Evolutionary conservation across 257 asterid species (phyloP), one percentile per base, ranked within the genome.

Genomic region (Ilex asprella): DNA sequence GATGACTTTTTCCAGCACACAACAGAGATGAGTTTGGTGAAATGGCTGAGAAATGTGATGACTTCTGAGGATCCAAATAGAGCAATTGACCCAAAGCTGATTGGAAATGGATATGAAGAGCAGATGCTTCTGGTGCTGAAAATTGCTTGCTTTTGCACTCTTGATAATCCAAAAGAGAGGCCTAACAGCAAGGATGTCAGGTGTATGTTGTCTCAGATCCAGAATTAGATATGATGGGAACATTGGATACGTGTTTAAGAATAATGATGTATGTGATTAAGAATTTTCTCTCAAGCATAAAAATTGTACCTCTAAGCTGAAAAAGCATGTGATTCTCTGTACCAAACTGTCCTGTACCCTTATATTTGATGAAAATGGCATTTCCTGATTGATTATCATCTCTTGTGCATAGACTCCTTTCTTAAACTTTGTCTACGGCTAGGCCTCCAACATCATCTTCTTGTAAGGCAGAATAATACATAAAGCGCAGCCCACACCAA

Each of bases 41-140:
- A 74, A 56, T 91, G 95, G 95, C 73, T 91, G 98, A 82, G 95
- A 71, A 86, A 82, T 55, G 94, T 83, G 72, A 91, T 82, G 90
- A 62, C 73, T 43, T 91, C 96, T 6, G 94, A 75, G 21, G 87
- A 88, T 50, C 96, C 94, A 12, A 78, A 69, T 11, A 69, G 80
- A 31, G 96, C 98, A 5, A 70, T 91, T 5, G 96, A 91, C 60
- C 66, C 76, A 9, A 79, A 39, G 44, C 72, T 91, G 60, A 0
- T 78, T 67, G 95, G 87, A 30, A 81, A 72, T 2, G 95, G 94
- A 58, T 75, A 79, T 12, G 96, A 91, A 70, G 91, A 91, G 72
- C 95, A 88, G 70, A 88, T 91, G 89, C 70, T 91, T 58, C 59
- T 91, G 83, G 92, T 86, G 54, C 89, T 91, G 61, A 91, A 91